phyloP scores from a whole-genome alignment of 148 eudicot genomes.

The Rhododendron simsii region DNA sequence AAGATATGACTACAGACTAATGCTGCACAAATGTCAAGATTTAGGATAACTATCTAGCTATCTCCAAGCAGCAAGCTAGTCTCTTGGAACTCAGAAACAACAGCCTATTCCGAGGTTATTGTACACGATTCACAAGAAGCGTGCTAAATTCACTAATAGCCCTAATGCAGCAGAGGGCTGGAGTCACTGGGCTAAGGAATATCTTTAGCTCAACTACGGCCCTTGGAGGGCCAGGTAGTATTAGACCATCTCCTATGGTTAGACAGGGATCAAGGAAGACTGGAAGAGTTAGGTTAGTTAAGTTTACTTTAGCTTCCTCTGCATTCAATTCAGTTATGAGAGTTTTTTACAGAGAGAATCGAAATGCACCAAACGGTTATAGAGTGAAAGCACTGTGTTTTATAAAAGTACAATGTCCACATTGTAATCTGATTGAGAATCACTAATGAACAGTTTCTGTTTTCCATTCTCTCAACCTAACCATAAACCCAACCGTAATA shows the following conservation, averaged over 20 bases:
- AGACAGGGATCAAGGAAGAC: neutral
- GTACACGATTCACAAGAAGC: neutral
- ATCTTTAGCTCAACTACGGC: neutral
- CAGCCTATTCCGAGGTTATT: neutral
- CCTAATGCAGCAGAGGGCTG: neutral
- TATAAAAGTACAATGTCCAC: neutral
- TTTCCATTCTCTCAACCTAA: neutral
- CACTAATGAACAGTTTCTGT: neutral
- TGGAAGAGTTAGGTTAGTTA: neutral
- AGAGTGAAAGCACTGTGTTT: neutral
- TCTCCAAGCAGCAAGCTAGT: conserved; percentile 1
- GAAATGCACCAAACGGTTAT: neutral
- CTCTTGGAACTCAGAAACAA: neutral
- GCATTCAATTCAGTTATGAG: neutral
- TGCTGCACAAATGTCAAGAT: neutral
- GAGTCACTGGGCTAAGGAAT: neutral
- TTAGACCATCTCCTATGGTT: neutral
- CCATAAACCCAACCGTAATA: neutral
- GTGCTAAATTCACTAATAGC: neutral
- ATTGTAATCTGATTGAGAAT: neutral
- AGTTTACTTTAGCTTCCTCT: neutral
- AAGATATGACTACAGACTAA: neutral
- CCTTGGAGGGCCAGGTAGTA: neutral
- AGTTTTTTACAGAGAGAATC: neutral
- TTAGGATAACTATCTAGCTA: neutral